A percentile compares a stretch with the other conserved stretches of the same genome.
Conservation (phyloP, 371 early-diverging fungal genomes). For the Mucor saturninus region DNA sequence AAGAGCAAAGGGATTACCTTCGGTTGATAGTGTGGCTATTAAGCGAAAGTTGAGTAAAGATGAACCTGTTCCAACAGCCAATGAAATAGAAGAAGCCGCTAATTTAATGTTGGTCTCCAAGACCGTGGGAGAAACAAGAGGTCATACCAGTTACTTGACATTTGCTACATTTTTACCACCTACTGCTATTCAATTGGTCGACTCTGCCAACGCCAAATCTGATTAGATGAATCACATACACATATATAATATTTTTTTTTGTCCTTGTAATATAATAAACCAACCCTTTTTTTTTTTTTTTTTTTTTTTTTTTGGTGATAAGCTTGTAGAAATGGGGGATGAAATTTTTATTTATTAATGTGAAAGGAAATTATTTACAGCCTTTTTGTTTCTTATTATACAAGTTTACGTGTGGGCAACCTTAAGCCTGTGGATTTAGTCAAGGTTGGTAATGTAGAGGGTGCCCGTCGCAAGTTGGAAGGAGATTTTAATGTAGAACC, state of each 20-base stretch:
- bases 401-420: background rate
- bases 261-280: background rate
- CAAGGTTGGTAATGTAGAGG: background rate
- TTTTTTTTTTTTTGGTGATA: too few relatives aligned
- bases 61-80: constrained; percentile 25
- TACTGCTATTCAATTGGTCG: constrained; percentile 6
- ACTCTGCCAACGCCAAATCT: background rate
- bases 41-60: constrained; percentile 33
- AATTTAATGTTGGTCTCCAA: constrained; percentile 46
- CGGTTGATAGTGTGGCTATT: constrained; percentile 28
- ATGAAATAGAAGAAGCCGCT: constrained; percentile 34
- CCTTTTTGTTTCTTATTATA: background rate
- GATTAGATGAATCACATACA: background rate
- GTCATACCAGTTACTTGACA: constrained; percentile 93
- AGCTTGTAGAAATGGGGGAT: background rate
- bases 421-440: constrained; percentile 8
- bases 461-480: background rate
- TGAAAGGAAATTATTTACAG: background rate
- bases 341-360: background rate
- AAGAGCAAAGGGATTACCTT: constrained; percentile 45
- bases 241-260: background rate
- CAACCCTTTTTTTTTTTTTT: background rate
- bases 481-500: background rate
- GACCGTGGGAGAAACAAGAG: constrained; percentile 57
- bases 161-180: constrained; percentile 84